Base-by-base conservation (phyloP, 1,139 yeast species). In the Suhomyces choctaworum region DNA sequence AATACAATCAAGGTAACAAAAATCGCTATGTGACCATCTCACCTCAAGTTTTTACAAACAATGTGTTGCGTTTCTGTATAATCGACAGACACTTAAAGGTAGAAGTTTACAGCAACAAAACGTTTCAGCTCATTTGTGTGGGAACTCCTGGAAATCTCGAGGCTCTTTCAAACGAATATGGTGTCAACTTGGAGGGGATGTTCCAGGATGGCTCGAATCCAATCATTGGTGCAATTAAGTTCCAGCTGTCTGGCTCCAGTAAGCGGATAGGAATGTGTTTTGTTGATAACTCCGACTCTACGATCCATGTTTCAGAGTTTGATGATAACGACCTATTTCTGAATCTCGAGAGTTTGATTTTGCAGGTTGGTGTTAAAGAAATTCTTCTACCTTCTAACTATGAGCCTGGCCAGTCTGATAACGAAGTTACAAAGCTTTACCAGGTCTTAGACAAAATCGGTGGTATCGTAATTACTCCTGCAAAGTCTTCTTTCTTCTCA, bases 91-190 rank as follows among this genome's bases (percentile, higher is more conserved):
- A 88, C n/a, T 48, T 50, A 42, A 87, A 87, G 55, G 76, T 92
- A 17, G 96, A 90, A 54, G 74, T 92, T 16, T 90, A 69, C 47
- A 58, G 82, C 54, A 78, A 66, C 42, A 70, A 69, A 42, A 62
- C 59, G 33, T 88, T 95, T 82, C 68, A 66, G 30, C 54, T 84
- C 34, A 42, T 73, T 20, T 73, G 74, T 41, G 64, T 73, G 32
- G 97, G 95, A 1, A 83, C 96, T 1, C 97, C 97, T 1, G 98
- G 98, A 4, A 90, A 92, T 56, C 66, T 89, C 34, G 87, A 82
- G 38, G 48, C 49, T 5, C 49, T 70, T 24, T 53, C 66, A 13
- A 56, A 53, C 30, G 67, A 64, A 31, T 70, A 70, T 45, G 67
- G 64, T 3, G 54, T 68, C 15, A 86, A 80, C 32, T 78, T 92